These are phyloP conservation scores for Erodium maritimum DNA, from an alignment of 345 rosid species.

Conservation along the genomic window DNA sequence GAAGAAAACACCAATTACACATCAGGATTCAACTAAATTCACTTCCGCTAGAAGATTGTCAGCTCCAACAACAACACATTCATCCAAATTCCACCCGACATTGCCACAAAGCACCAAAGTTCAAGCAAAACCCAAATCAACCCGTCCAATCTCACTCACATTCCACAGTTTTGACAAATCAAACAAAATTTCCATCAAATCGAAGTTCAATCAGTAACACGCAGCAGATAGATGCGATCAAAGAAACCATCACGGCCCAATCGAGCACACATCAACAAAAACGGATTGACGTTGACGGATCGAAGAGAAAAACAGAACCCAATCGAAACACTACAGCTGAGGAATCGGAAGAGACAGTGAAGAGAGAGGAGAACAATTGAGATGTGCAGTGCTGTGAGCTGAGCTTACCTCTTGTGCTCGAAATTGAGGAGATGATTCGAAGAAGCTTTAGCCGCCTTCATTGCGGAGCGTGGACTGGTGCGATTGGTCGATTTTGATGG, in stretches of 20 bases:
- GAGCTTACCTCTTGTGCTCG: conserved; percentile 68
- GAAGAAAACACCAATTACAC: no score
- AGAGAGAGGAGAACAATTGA: not conserved
- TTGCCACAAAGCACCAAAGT: conserved; percentile 8
- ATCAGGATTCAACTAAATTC: no score
- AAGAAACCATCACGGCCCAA: no score
- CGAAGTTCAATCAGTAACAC: not conserved
- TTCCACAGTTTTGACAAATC: not conserved
- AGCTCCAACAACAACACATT: conserved; percentile 11
- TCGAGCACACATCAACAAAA: no score
- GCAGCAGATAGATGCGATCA: not conserved
- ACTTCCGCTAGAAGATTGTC: no score
- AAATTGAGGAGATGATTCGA: conserved; percentile 43
- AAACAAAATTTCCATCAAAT: not conserved
- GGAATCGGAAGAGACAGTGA: not conserved
- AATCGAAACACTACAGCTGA: not conserved
- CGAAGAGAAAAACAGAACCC: not conserved
- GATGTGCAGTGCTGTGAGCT: no score
- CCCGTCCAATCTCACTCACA: not conserved
- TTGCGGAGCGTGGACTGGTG: conserved; percentile 20
- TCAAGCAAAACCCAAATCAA: conserved; percentile 7
- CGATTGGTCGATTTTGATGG: conserved; percentile 6
- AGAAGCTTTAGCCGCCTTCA: conserved; percentile 35
- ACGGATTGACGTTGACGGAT: not conserved
- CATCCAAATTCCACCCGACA: conserved; percentile 12